Evolutionary conservation across 78 protist genomes (phyloP).

Genomic region (Acrasis kona): DNA sequence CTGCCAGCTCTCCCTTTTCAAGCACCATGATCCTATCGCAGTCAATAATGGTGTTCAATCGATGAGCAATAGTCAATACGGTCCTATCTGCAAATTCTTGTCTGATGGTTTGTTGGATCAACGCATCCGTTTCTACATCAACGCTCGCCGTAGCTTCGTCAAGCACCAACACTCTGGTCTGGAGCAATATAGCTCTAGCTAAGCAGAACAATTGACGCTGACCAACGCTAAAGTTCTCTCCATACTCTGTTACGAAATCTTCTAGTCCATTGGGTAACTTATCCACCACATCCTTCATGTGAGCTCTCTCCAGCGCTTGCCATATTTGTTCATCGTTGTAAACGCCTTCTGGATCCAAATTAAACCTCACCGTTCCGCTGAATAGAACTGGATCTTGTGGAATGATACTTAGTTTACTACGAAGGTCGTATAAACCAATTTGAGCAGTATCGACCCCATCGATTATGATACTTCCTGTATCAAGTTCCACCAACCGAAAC

Average conservation of each 20-base stretch:
- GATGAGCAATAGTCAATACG: conserved; percentile 64
- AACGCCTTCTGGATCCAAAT: conserved; percentile 26
- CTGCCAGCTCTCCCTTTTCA: conserved; percentile 24
- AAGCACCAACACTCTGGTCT: conserved; percentile 42
- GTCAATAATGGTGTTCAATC: conserved; percentile 44
- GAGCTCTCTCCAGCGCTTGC: conserved; percentile 37
- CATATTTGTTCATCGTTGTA: conserved; percentile 22
- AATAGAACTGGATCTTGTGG: conserved; percentile 72
- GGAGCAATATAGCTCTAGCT: conserved; percentile 81
- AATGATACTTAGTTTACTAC: conserved; percentile 37
- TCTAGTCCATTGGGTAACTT: conserved; percentile 19
- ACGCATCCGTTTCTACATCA: conserved; percentile 40
- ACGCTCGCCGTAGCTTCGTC: conserved; percentile 67
- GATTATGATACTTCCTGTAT: conserved; percentile 28
- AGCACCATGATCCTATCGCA: conserved; percentile 51
- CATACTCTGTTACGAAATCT: conserved; percentile 1
- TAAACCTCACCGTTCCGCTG: conserved; percentile 42
- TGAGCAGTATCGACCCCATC: conserved; percentile 30
- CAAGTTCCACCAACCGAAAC: conserved; percentile 18
- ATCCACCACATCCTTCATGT: background rate
- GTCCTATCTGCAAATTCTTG: conserved; percentile 28
- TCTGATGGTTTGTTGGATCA: conserved; percentile 40
- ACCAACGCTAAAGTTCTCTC: conserved; percentile 57
- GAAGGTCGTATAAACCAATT: conserved; percentile 33
- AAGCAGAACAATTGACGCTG: conserved; percentile 88